Evolutionary conservation across 73 alveolate species (phyloP).

Genomic region (Tetrahymena elliotti): DNA sequence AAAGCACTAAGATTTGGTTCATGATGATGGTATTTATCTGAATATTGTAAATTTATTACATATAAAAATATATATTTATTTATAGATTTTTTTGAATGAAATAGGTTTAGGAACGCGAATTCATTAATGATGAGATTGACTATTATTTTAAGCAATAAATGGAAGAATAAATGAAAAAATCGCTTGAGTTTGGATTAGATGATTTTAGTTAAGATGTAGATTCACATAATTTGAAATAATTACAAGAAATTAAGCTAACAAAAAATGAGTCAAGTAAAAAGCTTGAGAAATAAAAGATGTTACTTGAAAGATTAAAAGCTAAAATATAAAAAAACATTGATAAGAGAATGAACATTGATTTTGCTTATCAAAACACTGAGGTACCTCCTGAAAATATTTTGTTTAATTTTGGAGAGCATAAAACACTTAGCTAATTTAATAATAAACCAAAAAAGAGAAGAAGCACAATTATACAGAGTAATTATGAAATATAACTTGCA

Average conservation of each 20-base stretch:
- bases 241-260: not conserved
- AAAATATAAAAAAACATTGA: not conserved
- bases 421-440: not conserved
- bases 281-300: not conserved
- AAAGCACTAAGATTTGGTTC: not conserved
- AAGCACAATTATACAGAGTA: not conserved
- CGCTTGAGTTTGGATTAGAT: not conserved
- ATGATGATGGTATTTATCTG: not conserved
- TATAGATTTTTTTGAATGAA: not conserved
- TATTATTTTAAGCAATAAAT: not conserved
- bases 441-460: not conserved
- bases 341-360: not conserved
- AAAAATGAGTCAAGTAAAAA: not conserved
- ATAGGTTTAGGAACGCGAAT: not conserved
- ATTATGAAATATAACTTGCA: no score
- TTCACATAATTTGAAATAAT: not conserved
- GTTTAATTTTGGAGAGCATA: not conserved
- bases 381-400: not conserved
- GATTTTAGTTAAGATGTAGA: not conserved
- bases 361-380: not conserved
- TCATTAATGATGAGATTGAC: not conserved
- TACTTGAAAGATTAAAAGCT: not conserved
- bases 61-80: not conserved
- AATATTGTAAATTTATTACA: not conserved
- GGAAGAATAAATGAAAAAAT: not conserved